Base-by-base conservation (phyloP, 2,329 filamentous ascomycete species). In the Fusarium circinatum region DNA sequence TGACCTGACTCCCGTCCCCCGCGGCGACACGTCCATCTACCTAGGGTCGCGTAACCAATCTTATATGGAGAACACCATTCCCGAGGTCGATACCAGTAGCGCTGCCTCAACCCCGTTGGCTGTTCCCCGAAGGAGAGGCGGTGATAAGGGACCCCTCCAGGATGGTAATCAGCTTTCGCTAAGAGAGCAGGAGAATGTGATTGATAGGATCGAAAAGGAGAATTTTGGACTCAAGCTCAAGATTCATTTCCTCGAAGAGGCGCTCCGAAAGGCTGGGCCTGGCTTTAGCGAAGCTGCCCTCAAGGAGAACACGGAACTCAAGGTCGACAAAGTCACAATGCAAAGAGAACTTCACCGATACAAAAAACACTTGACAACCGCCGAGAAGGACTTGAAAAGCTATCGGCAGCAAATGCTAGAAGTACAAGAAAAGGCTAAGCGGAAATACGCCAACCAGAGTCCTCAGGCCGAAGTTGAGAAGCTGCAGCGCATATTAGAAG, bases 211-310 rank as follows among this genome's bases (percentile, higher is more conserved):
- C 77, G 95, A 98, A 80, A 99, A 99, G 85, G 96, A 98, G 80
- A 99, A 99, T 80, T 99, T 98, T 80, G 94, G 94, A 30, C 87
- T 99, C 61, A 98, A 98, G 83, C 89, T 98, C 76, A 98, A 98
- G 83, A 98, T 98, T 60, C 95, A 98, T 82, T 99, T 97, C 81
- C 88, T 99, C 63, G 95, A 99, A 81, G 94, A 98, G 76, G 94
- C 94, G 20, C 84, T 99, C 56, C 90, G 92, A 60, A 98, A 97
- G 81, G 90, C 93, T 62, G 96, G 96, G 2, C 95, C 94, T 13
- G 94, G 95, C 62, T 96, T 95, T 85, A 97, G 95, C 78, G 93
- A 97, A 81, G 91, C 91, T 36, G 94, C 96, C 8, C 85, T 99
- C 34, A 94, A 94, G 80, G 96, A 99, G 83, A 99, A 99, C 80